phyloP scores from a whole-genome alignment of 2,329 filamentous ascomycete species.

The Fusarium buharicum region DNA sequence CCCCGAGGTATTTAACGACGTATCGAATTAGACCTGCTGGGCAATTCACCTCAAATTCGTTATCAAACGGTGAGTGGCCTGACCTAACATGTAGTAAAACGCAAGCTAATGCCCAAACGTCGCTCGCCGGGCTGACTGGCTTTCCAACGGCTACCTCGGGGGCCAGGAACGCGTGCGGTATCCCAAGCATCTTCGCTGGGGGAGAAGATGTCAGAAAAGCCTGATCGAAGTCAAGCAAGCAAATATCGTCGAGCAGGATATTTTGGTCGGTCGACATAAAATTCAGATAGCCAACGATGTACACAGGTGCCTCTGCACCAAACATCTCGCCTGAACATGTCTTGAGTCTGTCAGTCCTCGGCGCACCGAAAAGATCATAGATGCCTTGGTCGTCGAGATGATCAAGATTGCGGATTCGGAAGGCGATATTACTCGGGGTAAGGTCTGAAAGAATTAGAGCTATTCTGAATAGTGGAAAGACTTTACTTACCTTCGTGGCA shows the following conservation, averaged over 20 bases:
- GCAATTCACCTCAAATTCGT: slow-evolving; percentile 4
- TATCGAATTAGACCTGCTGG: slow-evolving; percentile 13
- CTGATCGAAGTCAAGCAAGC: slow-evolving; percentile 7
- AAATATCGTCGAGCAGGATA: neutral
- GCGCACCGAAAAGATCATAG: neutral
- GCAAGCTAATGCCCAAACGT: slow-evolving; percentile 25
- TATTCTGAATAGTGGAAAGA: fast-evolving
- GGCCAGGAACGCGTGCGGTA: neutral
- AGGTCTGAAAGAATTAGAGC: neutral
- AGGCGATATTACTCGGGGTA: neutral
- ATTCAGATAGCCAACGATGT: slow-evolving; percentile 3
- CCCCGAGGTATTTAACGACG: slow-evolving; percentile 16
- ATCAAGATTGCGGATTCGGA: slow-evolving; percentile 3
- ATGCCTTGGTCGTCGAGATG: slow-evolving; percentile 5
- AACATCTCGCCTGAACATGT: neutral
- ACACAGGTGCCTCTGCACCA: slow-evolving; percentile 2
- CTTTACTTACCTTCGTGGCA: neutral
- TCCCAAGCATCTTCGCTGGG: neutral
- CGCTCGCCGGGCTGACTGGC: slow-evolving; percentile 9
- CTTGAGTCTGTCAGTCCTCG: neutral
- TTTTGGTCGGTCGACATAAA: neutral
- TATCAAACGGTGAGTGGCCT: slow-evolving; percentile 12
- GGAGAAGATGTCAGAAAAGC: neutral
- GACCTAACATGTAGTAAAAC: slow-evolving; percentile 17
- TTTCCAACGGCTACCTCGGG: slow-evolving; percentile 8